Base-by-base conservation (phyloP, 148 eudicot genomes). In the Amaranthus cruentus region DNA sequence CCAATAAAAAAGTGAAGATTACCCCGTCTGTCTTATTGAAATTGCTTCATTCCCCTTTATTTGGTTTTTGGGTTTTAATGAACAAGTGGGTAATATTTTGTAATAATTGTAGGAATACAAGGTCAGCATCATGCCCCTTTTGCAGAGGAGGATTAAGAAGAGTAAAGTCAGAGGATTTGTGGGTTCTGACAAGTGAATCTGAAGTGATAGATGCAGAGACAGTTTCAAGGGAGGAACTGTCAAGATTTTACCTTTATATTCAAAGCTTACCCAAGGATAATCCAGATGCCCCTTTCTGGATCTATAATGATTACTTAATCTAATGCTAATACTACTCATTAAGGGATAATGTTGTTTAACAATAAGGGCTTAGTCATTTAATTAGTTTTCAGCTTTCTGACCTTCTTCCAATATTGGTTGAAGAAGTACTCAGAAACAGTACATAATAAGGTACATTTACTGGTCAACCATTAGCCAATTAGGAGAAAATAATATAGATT, bases 121-220 rank as follows among this genome's bases (percentile, higher is more conserved):
- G 84, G 78, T 89, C 93, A 18, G 86, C 82, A 74, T 91, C 93
- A 4, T 91, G 97, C 68, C 97, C 97, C 4, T 91, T 91, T 75
- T 91, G 97, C 71, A 87, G 97, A 70, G 88, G 90, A 66, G 87
- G 82, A 79, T 60, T 92, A 73, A 84, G 81, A 78, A 83, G 96
- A 74, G 96, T 92, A 13, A 82, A 75, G 59, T 92, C 97, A 56
- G 83, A 83, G 66, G 97, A 92, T 75, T 83, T 90, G 62, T 92
- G 97, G 97, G 90, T 88, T 58, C 84, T 92, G 21, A 87, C 90
- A 9, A 80, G 88, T 48, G 78, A 73, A 66, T 80, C 86, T 55
- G 96, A 88, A 48, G 90, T 85, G 64, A 78, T 90, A 7, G 91
- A 92, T 66, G 69, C 81, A 3, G 87, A 87, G 14, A 80, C 85